Base-by-base conservation (phyloP, 306 rosid species). In the Prunus mira region DNA sequence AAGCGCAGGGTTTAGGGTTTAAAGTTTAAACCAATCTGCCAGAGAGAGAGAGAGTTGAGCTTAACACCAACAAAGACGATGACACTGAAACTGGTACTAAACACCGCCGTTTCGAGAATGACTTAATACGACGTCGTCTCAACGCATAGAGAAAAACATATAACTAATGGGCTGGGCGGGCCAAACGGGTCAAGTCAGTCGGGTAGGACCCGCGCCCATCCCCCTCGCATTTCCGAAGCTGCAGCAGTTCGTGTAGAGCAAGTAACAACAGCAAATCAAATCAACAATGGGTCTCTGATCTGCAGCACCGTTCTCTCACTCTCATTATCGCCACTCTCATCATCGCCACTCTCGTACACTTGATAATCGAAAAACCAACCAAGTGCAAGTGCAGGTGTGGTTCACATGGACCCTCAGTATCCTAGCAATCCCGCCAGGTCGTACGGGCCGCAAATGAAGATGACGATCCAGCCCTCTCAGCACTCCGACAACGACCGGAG, bases 401-500 rank as follows among this genome's bases (percentile, higher is more conserved):
- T 27, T 24, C 54, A 50, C 8, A 82, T 85, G 93, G 88, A 87
- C 45, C 71, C 73, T 9, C 88, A 76, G n/a, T 86, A 76, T 70
- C 46, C 86, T 38, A 46, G 18, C 51, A 75, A 79, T 17, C 65
- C 65, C 1, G 43, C 82, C 41, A 81, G 84, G 52, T 78, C 91
- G 0, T 88, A 86, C 74, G 81, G 84, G n/a, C 89, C 89, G 30
- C 85, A 76, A 69, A 55, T 83, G 80, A 90, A 93, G 79, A 93
- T 87, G 89, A 60, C 89, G 65, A 76, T 84, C 61, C 91, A 81
- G 38, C 84, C 90, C 56, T 78, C 97, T 25, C 96, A 86, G 67
- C 92, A 81, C 83, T 86, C 90, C 74, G 96, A 90, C 78, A 86
- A 82, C 57, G 91, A 90, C 77, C 93, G 86, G 65, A 85, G 85